phyloP scores from a whole-genome alignment of 257 asterid species.

The Solanum piurae region DNA sequence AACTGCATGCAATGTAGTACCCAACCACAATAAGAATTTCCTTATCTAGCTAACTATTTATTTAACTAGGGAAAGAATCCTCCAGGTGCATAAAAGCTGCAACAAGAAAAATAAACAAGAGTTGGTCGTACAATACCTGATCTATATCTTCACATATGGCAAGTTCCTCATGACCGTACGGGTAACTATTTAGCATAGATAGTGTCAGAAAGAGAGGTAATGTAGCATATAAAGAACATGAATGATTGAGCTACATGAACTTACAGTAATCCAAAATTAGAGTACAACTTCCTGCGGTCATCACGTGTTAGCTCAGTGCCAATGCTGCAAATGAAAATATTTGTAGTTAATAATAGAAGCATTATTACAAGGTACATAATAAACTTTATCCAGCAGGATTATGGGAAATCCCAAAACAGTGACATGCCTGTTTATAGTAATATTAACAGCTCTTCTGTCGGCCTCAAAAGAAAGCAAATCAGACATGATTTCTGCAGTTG shows the following conservation, averaged over 20 bases:
- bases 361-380: background rate
- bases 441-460: constrained; percentile 93
- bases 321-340: constrained; percentile 44
- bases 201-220: background rate
- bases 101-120: background rate
- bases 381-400: background rate
- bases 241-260: constrained; percentile 10
- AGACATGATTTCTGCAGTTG: constrained; percentile 90
- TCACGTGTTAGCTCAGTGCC: constrained; percentile 95
- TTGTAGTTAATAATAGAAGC: background rate
- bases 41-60: background rate
- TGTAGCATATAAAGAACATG: background rate
- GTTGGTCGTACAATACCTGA: constrained; percentile 37
- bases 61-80: background rate
- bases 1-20: background rate
- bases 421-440: constrained; percentile 69
- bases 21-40: background rate
- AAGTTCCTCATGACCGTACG: constrained; percentile 94
- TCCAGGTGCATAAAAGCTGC: background rate
- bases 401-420: background rate
- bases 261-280: constrained; percentile 90
- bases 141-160: constrained; percentile 82
- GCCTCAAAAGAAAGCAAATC: constrained; percentile 90
- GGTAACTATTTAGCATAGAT: constrained; percentile 41
- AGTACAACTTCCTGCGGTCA: constrained; percentile 77